Evolutionary conservation across 202 grass and related monocot genomes (phyloP), one percentile per base, ranked within the genome.

Genomic region (Carex sylvatica): DNA sequence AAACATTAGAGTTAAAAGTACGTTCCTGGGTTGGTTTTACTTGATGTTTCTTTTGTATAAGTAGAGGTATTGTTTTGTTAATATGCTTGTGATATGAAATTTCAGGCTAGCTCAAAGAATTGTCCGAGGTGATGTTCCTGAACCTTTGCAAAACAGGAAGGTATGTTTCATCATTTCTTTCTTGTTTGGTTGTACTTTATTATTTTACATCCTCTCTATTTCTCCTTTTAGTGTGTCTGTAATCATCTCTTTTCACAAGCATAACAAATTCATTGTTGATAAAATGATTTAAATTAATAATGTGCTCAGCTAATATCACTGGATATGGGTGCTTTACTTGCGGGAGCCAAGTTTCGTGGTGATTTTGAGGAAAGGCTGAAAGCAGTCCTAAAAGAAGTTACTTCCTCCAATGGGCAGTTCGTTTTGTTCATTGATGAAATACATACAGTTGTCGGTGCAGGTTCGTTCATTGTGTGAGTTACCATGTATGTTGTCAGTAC

Each of bases 341-440:
- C 95, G 64, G 95, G 95, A 70, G 84, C 95, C 66, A 97, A 97
- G 89, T 97, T 55, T 66, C 87, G 87, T 40, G 94, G 94, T 58
- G 92, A 97, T 22, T 97, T 94, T 83, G 94, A 97, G 86, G 94
- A 94, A 85, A 91, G 92, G 74, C 75, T 97, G 59, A 97, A 97
- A 86, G 90, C 94, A 82, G 95, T 97, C 83, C 82, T 97, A 54
- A 97, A 97, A 82, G 95, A 97, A 88, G 87, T 97, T 65, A 91
- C 92, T 87, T 84, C 92, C 52, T 97, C 90, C 70, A 97, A 97
- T 87, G 95, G 94, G 42, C 94, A 94, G 82, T 94, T 92, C 74
- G 94, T 97, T 87, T 87, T 94, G 63, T 97, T 97, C 86, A 97
- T 97, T 76, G 94, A 97, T 83, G 94, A 97, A 87, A 94, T 97